phyloP scores from a whole-genome alignment of 2,329 filamentous ascomycete genomes.

The Drechslerella coelobrocha region DNA sequence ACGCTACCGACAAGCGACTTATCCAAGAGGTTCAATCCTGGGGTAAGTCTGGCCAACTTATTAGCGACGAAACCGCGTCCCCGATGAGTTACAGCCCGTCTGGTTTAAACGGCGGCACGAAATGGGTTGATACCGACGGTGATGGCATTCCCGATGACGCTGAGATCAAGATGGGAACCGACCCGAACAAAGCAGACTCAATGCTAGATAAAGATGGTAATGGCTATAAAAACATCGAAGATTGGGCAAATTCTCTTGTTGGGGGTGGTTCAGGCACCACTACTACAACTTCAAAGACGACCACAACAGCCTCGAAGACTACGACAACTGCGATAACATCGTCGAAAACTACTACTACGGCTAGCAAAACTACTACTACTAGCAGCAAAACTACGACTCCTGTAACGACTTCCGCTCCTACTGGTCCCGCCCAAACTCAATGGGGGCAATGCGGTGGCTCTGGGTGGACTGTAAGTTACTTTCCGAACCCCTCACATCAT shows the following conservation, averaged over 20 bases:
- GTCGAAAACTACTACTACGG: slow-evolving; percentile 7
- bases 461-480: slow-evolving; percentile 34
- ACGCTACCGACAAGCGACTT: slow-evolving; percentile 59
- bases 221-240: slow-evolving; percentile 62
- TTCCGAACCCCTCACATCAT: neutral
- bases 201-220: slow-evolving; percentile 60
- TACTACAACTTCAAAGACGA: slow-evolving; percentile 14
- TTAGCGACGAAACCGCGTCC: slow-evolving; percentile 61
- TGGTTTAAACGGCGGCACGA: slow-evolving; percentile 58
- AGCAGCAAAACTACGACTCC: neutral
- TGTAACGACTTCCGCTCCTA: slow-evolving; percentile 13
- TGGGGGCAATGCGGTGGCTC: slow-evolving; percentile 42
- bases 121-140: slow-evolving; percentile 61
- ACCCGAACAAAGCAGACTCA: slow-evolving; percentile 59
- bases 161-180: slow-evolving; percentile 60
- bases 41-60: slow-evolving; percentile 61
- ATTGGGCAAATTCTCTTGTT: slow-evolving; percentile 63
- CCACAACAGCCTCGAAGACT: slow-evolving; percentile 26
- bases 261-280: slow-evolving; percentile 17
- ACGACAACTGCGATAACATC: slow-evolving; percentile 20
- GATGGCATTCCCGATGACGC: slow-evolving; percentile 64
- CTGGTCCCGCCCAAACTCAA: slow-evolving; percentile 13
- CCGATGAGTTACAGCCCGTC: slow-evolving; percentile 59
- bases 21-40: slow-evolving; percentile 61
- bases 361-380: slow-evolving; percentile 8